These are phyloP conservation scores for Candida sanyiensis DNA, from an alignment of 805 yeast species.

Conservation along the genomic window DNA sequence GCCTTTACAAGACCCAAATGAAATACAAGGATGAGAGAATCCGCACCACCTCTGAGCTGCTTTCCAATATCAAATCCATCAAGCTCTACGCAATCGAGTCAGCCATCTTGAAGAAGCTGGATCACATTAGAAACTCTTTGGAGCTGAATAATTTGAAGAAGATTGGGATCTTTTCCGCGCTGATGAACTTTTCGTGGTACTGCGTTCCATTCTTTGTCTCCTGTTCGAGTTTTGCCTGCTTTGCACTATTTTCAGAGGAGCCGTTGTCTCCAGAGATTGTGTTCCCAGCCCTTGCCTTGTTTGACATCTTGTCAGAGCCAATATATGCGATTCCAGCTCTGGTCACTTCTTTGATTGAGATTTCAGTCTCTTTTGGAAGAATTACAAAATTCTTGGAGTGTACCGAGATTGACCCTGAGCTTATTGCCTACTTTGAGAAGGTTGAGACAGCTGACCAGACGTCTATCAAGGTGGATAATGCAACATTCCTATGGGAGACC, in stretches of 20 bases:
- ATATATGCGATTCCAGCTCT: constrained; percentile 53
- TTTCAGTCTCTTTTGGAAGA: constrained; percentile 53
- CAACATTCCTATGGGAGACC: constrained; percentile 49
- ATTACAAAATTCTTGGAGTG: constrained; percentile 42
- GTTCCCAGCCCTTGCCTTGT: constrained; percentile 60
- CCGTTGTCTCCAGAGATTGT: constrained; percentile 65
- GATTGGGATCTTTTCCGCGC: constrained; percentile 43
- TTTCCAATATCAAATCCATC: constrained; percentile 55
- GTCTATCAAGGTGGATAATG: constrained; percentile 40
- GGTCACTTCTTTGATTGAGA: constrained; percentile 52
- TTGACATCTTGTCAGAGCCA: constrained; percentile 53
- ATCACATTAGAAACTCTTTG: constrained; percentile 49
- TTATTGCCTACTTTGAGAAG: constrained; percentile 27
- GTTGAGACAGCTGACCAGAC: constrained; percentile 16
- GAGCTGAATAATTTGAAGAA: constrained; percentile 47
- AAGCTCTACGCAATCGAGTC: constrained; percentile 68
- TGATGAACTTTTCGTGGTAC: constrained; percentile 52
- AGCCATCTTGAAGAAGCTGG: constrained; percentile 50
- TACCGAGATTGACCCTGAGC: constrained; percentile 38
- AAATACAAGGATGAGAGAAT: constrained; percentile 55
- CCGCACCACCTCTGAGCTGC: constrained; percentile 50
- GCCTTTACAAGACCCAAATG: constrained; percentile 52
- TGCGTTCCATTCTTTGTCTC: constrained; percentile 62
- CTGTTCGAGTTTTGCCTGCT: constrained; percentile 52
- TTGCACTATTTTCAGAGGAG: constrained; percentile 37